Base-by-base conservation (phyloP, 2,329 filamentous ascomycete genomes). In the Phoma sp. region DNA sequence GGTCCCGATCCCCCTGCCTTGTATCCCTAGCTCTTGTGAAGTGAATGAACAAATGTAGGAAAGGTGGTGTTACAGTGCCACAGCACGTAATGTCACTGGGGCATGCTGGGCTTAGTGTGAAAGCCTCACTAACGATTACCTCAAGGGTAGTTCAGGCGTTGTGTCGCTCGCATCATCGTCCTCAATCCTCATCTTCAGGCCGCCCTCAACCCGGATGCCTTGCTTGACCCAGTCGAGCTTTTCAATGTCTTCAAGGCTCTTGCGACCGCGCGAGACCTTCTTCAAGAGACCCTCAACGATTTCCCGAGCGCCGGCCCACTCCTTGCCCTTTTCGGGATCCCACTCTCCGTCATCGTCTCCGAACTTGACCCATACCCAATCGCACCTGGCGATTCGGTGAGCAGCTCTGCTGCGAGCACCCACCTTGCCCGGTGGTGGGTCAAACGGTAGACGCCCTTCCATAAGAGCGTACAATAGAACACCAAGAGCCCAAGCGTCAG, bases 301-400 rank as follows among this genome's bases (percentile, higher is more conserved):
- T 36, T 87, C 81, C 77, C 89, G 89, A 6, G 92, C 93, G 0
- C 91, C 92, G 30, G 87, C 81, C 46, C 96, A 83, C 1, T 84
- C 88, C 42, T 79, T 80, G 5, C 83, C 85, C 58, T 84, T 87
- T 63, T 85, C 81, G 3, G 81, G 82, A 42, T 96, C 92, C 81
- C 96, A 95, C 48, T 96, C 92, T 29, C 92, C 92, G 49, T 96
- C 90, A 10, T 89, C 86, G 52, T 92, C 88, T 1, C 87, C 92
- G 70, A 89, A 96, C 56, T 90, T 86, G 57, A 92, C 87, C 95
- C 95, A 99, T 40, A 89, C 87, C 95, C 95, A 99, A 71, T 99
- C 95, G 43, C 93, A 91, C 29, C 95, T 84, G 2, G 95, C 95
- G 57, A 99, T 98, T n/a, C 93, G 88, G 72, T 99, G 95, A 46